Conservation (phyloP, 176 grass and related monocot genomes). For the Elaeis guineensis region DNA sequence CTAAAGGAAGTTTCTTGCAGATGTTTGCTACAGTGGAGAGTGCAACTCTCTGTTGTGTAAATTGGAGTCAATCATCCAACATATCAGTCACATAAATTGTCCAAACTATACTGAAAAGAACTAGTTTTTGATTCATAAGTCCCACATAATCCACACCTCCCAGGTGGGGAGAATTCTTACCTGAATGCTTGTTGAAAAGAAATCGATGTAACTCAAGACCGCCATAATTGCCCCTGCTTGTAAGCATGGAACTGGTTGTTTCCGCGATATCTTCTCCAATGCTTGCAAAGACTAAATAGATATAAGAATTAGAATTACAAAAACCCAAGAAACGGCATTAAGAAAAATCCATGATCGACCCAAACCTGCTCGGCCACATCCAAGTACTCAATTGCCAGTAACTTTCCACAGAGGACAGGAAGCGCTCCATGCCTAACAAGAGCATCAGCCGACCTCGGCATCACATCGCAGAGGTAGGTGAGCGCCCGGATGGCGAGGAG, state of each 20-base stretch:
- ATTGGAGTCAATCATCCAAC: no score
- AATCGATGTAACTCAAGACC: conserved; percentile 63
- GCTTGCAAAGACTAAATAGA: conserved; percentile 69
- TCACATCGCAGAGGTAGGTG: conserved; percentile 86
- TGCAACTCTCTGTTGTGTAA: conserved; percentile 53
- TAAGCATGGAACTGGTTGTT: conserved; percentile 62
- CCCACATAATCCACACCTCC: no score
- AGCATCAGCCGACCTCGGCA: conserved; percentile 66
- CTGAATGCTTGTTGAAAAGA: conserved; percentile 80
- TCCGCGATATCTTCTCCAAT: conserved; percentile 84
- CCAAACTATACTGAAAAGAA: no score
- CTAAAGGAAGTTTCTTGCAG: conserved; percentile 57
- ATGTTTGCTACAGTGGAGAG: conserved; percentile 64
- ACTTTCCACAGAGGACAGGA: conserved; percentile 59
- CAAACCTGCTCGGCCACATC: conserved; percentile 91
- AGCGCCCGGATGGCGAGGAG: conserved; percentile 76
- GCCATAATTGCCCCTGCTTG: conserved; percentile 64
- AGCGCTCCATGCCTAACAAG: conserved; percentile 65
- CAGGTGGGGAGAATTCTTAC: conserved; percentile 14
- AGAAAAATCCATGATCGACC: neutral
- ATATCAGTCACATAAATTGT: no score
- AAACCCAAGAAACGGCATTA: no score
- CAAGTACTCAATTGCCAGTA: conserved; percentile 72
- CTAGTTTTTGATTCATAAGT: no score
- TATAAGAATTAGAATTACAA: no score